Evolutionary conservation across 75 land plant species (phyloP).

Genomic region (Gnetum montanum): DNA sequence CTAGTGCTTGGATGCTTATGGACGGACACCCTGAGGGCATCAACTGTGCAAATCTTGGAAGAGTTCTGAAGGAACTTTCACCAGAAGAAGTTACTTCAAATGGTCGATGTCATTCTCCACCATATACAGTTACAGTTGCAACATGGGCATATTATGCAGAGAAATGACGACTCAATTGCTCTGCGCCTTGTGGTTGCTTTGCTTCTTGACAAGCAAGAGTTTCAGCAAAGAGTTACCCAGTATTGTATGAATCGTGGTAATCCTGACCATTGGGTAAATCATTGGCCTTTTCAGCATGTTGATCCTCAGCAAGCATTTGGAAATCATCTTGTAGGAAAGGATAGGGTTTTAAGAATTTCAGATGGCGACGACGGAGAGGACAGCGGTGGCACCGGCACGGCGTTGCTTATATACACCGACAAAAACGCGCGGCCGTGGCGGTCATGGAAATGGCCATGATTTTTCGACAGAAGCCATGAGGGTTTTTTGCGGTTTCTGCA

Average conservation of each 20-base stretch:
- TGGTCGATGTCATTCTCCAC: slow-evolving; percentile 96
- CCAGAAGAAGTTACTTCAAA: slow-evolving; percentile 97
- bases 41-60: slow-evolving; percentile 72
- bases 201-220: slow-evolving; percentile 74
- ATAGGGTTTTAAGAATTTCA: too few relatives aligned
- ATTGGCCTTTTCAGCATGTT: slow-evolving; percentile 59
- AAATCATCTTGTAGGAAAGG: slow-evolving; percentile 87
- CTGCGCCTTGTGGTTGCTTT: slow-evolving; percentile 95
- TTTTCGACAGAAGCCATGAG: too few relatives aligned
- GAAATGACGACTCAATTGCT: slow-evolving; percentile 95
- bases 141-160: slow-evolving; percentile 76
- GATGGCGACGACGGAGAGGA: too few relatives aligned
- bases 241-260: slow-evolving; percentile 42
- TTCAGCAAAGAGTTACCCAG: slow-evolving; percentile 70
- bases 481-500: too few relatives aligned
- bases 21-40: slow-evolving; percentile 77
- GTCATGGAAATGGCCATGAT: too few relatives aligned
- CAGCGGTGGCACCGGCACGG: too few relatives aligned
- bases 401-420: too few relatives aligned
- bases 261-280: slow-evolving; percentile 73
- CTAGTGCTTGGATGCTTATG: slow-evolving; percentile 96
- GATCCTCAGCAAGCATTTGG: slow-evolving; percentile 91
- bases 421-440: too few relatives aligned
- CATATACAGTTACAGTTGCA: slow-evolving; percentile 76
- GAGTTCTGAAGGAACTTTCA: slow-evolving; percentile 83